Percentiles rank a stretch among this genome's conserved stretches.
These are phyloP conservation scores for Spongispora temasekensis DNA, from an alignment of 1,284 basidiomycete genomes.

Conservation along the genomic window DNA sequence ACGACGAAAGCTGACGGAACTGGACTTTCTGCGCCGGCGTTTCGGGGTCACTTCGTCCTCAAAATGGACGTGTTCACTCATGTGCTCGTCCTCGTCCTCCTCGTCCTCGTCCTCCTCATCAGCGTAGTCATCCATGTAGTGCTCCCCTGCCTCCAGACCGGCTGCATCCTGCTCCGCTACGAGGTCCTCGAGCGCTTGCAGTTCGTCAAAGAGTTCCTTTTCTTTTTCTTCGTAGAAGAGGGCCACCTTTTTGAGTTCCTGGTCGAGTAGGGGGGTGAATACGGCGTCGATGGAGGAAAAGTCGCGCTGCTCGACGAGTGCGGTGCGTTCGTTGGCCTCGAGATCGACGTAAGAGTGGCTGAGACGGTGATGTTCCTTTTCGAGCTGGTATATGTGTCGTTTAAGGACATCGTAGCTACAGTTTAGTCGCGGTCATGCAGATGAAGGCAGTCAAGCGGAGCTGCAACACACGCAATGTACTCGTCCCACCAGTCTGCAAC, in stretches of 20 bases:
- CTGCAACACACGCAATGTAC: constrained; percentile 72
- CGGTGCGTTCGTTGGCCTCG: constrained; percentile 62
- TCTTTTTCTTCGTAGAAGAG: constrained; percentile 82
- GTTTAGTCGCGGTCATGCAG: not conserved
- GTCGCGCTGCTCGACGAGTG: constrained; percentile 46
- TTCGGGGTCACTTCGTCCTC: constrained; percentile 25
- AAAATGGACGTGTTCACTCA: constrained; percentile 60
- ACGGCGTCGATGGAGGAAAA: constrained; percentile 49
- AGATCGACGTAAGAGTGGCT: constrained; percentile 52
- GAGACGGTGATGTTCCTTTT: constrained; percentile 62
- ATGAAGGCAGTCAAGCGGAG: not conserved
- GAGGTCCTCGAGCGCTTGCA: constrained; percentile 66
- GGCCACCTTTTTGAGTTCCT: constrained; percentile 83
- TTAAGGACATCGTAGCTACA: constrained; percentile 84
- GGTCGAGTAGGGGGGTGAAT: constrained; percentile 79
- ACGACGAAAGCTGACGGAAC: constrained; percentile 35
- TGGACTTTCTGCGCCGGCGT: constrained; percentile 39
- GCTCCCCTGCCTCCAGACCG: constrained; percentile 52
- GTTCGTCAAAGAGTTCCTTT: constrained; percentile 66
- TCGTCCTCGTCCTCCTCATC: constrained; percentile 72
- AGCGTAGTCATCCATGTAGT: constrained; percentile 52
- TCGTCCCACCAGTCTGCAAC: constrained; percentile 95
- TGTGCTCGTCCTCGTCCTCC: constrained; percentile 63
- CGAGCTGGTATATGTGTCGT: constrained; percentile 83
- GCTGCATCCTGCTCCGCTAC: constrained; percentile 66